Conservation (phyloP, 2,329 filamentous ascomycete species). For the Fusarium camptoceras region DNA sequence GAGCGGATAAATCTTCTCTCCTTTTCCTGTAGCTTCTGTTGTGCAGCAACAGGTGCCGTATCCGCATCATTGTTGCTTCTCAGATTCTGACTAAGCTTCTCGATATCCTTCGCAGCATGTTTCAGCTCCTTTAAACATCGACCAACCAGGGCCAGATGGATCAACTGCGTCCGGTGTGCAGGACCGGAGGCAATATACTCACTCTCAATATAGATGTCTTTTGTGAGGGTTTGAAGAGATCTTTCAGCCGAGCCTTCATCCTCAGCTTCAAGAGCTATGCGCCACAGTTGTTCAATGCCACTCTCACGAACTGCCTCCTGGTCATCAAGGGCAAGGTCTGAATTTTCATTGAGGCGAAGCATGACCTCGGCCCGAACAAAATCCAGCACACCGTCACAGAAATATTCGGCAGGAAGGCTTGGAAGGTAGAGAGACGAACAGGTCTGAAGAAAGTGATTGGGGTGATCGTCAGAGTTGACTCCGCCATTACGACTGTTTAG, state of each 20-base stretch:
- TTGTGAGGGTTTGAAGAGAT: conserved; percentile 77
- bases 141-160: conserved; percentile 78
- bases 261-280: conserved; percentile 78
- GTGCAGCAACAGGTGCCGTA: conserved; percentile 63
- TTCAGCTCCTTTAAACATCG: conserved; percentile 79
- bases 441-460: conserved; percentile 65
- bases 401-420: conserved; percentile 65
- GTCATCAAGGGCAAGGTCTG: conserved; percentile 63
- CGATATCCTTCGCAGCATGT: conserved; percentile 67
- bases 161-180: conserved; percentile 61
- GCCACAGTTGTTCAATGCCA: conserved; percentile 82
- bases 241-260: conserved; percentile 72
- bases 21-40: conserved; percentile 59
- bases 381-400: conserved; percentile 70
- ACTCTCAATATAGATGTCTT: conserved; percentile 75
- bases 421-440: conserved; percentile 70
- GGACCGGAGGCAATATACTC: conserved; percentile 62
- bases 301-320: conserved; percentile 63
- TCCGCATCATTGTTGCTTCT: conserved; percentile 61
- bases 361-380: conserved; percentile 68
- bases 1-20: conserved; percentile 76
- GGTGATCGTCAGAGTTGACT: conserved; percentile 49
- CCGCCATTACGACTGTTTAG: conserved; percentile 62
- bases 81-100: conserved; percentile 58
- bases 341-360: conserved; percentile 58